Conservation (phyloP, 495 filamentous ascomycete genomes). For the Penicillium psychrofluorescens region DNA sequence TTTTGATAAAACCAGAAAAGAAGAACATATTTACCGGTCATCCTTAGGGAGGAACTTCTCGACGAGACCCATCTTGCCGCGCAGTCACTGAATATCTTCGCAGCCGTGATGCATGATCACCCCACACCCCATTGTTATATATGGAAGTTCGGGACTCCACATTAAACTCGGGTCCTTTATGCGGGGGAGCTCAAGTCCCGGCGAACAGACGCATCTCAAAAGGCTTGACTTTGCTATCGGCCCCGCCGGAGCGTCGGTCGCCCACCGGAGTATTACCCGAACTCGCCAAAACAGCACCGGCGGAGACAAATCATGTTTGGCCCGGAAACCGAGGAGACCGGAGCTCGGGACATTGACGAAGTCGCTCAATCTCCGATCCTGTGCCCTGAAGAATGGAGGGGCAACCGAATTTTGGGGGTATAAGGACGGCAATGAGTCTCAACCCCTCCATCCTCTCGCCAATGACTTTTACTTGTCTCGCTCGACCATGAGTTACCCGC, state of each 20-base stretch:
- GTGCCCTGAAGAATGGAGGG: too few species aligned
- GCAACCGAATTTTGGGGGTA: too few species aligned
- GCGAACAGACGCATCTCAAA: too few species aligned
- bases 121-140: background rate
- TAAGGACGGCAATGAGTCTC: too few species aligned
- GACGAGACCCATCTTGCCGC: constrained; percentile 16
- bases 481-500: constrained; percentile 22
- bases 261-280: constrained; percentile 10
- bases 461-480: background rate
- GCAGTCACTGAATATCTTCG: background rate
- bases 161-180: constrained; percentile 1
- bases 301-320: too few species aligned
- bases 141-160: constrained; percentile 9
- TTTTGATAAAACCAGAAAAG: too few species aligned
- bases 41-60: constrained; percentile 22
- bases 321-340: too few species aligned
- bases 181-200: background rate
- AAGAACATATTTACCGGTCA: constrained; percentile 14
- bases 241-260: constrained; percentile 9
- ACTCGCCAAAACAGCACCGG: background rate
- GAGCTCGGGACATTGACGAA: background rate
- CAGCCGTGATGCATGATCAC: too few species aligned
- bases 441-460: too few species aligned
- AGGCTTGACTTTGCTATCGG: background rate
- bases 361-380: constrained; percentile 8